A percentile compares a stretch with the other conserved stretches of the same genome.
These are phyloP conservation scores for Leishmania guyanensis DNA, from an alignment of 208 protist species.

Conservation along the genomic window DNA sequence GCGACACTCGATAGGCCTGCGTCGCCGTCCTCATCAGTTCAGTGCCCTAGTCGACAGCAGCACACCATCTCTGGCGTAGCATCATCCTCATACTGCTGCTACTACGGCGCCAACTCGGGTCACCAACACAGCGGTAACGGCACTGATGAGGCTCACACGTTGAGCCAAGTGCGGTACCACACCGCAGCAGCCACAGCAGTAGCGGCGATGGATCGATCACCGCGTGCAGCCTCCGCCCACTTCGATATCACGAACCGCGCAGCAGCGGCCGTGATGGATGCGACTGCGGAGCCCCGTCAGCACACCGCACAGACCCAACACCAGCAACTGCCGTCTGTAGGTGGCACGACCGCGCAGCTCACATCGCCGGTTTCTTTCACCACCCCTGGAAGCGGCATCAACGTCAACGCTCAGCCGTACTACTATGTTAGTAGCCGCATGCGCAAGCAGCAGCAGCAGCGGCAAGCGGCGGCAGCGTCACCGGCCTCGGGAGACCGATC, in stretches of 20 bases:
- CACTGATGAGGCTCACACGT: background rate
- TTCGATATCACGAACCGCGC: slow-evolving; percentile 37
- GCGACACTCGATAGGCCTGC: background rate
- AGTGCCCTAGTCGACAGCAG: background rate
- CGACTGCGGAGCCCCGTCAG: background rate
- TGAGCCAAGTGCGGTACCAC: slow-evolving; percentile 14
- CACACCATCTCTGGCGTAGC: background rate
- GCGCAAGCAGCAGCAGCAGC: slow-evolving; percentile 35
- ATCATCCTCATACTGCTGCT: background rate
- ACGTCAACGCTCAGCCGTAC: slow-evolving; percentile 70
- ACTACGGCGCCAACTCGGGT: background rate
- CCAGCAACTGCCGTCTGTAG: slow-evolving; percentile 7
- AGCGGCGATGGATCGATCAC: background rate
- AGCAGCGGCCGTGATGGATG: background rate
- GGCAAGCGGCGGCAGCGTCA: slow-evolving; percentile 5
- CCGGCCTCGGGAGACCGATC: slow-evolving; percentile 3
- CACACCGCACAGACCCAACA: slow-evolving; percentile 11
- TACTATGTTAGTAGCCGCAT: slow-evolving; percentile 55
- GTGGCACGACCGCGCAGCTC: slow-evolving; percentile 5
- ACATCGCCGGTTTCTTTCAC: slow-evolving; percentile 21
- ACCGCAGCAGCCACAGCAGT: background rate
- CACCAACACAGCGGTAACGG: background rate
- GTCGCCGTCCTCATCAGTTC: background rate
- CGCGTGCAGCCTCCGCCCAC: slow-evolving; percentile 13
- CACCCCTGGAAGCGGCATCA: slow-evolving; percentile 44